Evolutionary conservation across 2,329 filamentous ascomycete genomes (phyloP), one percentile per base, ranked within the genome.

Genomic region (Cordyceps fumosorosea): DNA sequence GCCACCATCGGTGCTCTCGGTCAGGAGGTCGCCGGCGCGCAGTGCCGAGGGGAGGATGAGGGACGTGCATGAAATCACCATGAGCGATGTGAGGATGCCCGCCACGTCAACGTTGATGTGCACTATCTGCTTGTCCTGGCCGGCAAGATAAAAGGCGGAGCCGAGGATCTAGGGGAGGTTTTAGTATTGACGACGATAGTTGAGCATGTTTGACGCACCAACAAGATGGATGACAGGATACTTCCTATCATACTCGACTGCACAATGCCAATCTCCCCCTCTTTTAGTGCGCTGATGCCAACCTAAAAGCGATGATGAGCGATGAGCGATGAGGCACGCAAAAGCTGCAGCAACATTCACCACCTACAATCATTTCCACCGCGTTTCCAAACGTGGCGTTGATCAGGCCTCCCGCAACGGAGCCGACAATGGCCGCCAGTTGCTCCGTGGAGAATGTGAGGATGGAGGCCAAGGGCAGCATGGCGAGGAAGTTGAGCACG

Each of bases 311-410:
- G 29, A 29, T 22, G 8, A 1, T n/a, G 14, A n/a, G 47, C 20
- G 20, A 26, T 61, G n/a, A 58, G 37, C 47, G 22, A 42, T 29
- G 56, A 44, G 1, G 16, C 18, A 24, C 1, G 11, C 22, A 10
- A 34, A 29, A 26, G 12, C 20, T 5, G 11, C 32, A 1, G 42
- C 14, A 29, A 37, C n/a, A 11, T 24, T 3, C 2, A 6, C 11
- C 22, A 53, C 64, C 5, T 54, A 85, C 84, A 74, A 87, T 87
- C 64, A 87, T 73, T 69, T 87, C 84, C 26, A 87, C 85, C 1
- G 85, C 84, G 75, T 87, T 87, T 62, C 84, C 84, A 72, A 87
- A 87, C 0, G 85, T 87, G 32, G 84, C 85, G 74, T 87, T 87
- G 78, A 87, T 79, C 70, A 87, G 68, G 16, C 84, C 84, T 62